Evolutionary conservation across 2,329 filamentous ascomycete species (phyloP).

Genomic region (Cladosporium colombiae): DNA sequence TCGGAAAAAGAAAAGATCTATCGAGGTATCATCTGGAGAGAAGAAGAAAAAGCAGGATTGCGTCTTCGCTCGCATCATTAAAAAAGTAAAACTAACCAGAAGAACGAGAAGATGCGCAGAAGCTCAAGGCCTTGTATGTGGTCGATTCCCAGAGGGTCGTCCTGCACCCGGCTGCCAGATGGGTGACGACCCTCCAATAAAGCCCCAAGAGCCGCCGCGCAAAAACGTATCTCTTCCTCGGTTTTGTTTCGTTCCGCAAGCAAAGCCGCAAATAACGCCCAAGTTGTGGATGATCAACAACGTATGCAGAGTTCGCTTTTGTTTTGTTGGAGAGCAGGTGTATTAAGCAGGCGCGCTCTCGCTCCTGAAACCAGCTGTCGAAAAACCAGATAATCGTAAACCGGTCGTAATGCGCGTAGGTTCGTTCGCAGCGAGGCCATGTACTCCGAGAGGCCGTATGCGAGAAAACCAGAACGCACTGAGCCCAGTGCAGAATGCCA

Average conservation of each 20-base stretch:
- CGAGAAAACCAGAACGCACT: conserved; percentile 19
- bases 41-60: conserved; percentile 17
- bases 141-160: conserved; percentile 10
- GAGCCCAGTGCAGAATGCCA: conserved; percentile 21
- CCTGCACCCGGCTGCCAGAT: conserved; percentile 22
- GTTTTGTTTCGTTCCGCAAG: conserved; percentile 6
- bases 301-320: conserved; percentile 21
- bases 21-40: conserved; percentile 26
- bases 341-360: conserved; percentile 23
- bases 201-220: conserved; percentile 21
- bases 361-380: conserved; percentile 20
- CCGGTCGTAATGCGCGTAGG: conserved; percentile 19
- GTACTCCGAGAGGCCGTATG: conserved; percentile 15
- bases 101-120: conserved; percentile 19
- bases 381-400: conserved; percentile 20
- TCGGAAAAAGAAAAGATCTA: conserved; percentile 22
- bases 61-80: conserved; percentile 16
- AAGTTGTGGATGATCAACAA: conserved; percentile 20
- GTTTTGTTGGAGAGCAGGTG: conserved; percentile 19
- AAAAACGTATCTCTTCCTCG: conserved; percentile 17
- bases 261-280: conserved; percentile 21
- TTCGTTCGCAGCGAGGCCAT: conserved; percentile 14
- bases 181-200: conserved; percentile 18
- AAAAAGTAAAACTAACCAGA: background rate
- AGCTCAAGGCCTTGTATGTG: conserved; percentile 17